These are phyloP conservation scores for Nevesoporus exiguus DNA, from an alignment of 768 basidiomycete genomes.

Conservation along the genomic window DNA sequence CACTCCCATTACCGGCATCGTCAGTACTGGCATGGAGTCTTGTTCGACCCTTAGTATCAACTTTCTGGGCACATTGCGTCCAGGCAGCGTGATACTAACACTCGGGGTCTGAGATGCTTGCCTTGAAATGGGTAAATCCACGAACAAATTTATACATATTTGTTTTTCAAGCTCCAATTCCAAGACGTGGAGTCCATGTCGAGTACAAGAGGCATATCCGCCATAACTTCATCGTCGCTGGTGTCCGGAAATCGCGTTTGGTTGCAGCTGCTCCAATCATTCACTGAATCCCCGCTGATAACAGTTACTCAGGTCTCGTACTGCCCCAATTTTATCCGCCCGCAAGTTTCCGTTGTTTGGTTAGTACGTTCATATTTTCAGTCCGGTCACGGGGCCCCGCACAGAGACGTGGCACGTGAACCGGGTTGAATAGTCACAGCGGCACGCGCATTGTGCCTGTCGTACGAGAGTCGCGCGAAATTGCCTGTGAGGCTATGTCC, in stretches of 20 bases:
- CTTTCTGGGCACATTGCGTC: not conserved
- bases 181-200: too few relatives aligned
- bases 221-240: not conserved
- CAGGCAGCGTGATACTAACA: not conserved
- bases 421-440: not conserved
- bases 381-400: too few relatives aligned
- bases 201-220: not conserved
- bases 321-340: not conserved
- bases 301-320: not conserved
- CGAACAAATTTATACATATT: not conserved
- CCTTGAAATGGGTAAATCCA: not conserved
- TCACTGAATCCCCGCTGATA: too few relatives aligned
- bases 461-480: not conserved
- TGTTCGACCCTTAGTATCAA: too few relatives aligned
- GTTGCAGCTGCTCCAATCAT: not conserved
- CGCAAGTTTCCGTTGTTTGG: not conserved
- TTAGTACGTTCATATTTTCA: too few relatives aligned
- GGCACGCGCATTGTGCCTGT: not conserved
- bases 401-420: not conserved
- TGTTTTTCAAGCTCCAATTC: too few relatives aligned
- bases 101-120: too few relatives aligned
- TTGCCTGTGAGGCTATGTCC: not conserved
- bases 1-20: too few relatives aligned
- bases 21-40: too few relatives aligned
- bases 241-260: not conserved